Evolutionary conservation across 495 filamentous ascomycete genomes (phyloP).

Genomic region (Lepidopterella palustris): DNA sequence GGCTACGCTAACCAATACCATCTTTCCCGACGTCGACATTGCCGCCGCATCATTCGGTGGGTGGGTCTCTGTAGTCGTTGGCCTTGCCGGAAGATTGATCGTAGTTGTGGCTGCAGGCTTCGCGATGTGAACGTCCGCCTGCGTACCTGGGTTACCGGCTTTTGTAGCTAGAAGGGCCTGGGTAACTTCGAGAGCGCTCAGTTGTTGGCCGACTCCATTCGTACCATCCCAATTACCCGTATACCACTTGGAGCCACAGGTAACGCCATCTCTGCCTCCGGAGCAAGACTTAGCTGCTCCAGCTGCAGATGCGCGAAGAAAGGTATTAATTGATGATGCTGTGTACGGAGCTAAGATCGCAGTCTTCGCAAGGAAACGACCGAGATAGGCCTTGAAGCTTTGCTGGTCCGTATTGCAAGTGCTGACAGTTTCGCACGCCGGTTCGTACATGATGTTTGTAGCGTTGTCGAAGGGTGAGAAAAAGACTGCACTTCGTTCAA

Average conservation of each 20-base stretch:
- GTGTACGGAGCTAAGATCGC: slow-evolving; percentile 39
- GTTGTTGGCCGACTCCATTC: slow-evolving; percentile 55
- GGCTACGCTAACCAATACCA: background rate
- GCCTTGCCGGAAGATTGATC: background rate
- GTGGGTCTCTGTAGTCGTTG: background rate
- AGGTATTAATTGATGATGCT: slow-evolving; percentile 24
- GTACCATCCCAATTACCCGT: slow-evolving; percentile 37
- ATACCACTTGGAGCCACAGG: slow-evolving; percentile 38
- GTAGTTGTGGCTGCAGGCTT: background rate
- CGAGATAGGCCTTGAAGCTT: slow-evolving; percentile 44
- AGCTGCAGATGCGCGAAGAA: slow-evolving; percentile 33
- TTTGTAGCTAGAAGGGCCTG: slow-evolving; percentile 44
- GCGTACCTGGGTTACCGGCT: slow-evolving; percentile 7
- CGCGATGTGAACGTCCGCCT: background rate
- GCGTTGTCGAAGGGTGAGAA: slow-evolving; percentile 38
- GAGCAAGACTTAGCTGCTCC: slow-evolving; percentile 39
- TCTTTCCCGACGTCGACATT: background rate
- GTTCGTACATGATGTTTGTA: slow-evolving; percentile 41
- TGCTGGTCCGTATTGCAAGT: slow-evolving; percentile 41
- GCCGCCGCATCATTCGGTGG: background rate
- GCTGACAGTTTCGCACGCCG: slow-evolving; percentile 33
- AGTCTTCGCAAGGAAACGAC: slow-evolving; percentile 40
- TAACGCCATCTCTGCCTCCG: slow-evolving; percentile 28
- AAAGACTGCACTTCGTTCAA: slow-evolving; percentile 30
- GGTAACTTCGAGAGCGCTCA: slow-evolving; percentile 64